These are phyloP conservation scores for Zygosaccharomyces rouxii DNA, from an alignment of 805 yeast species.

Conservation along the genomic window DNA sequence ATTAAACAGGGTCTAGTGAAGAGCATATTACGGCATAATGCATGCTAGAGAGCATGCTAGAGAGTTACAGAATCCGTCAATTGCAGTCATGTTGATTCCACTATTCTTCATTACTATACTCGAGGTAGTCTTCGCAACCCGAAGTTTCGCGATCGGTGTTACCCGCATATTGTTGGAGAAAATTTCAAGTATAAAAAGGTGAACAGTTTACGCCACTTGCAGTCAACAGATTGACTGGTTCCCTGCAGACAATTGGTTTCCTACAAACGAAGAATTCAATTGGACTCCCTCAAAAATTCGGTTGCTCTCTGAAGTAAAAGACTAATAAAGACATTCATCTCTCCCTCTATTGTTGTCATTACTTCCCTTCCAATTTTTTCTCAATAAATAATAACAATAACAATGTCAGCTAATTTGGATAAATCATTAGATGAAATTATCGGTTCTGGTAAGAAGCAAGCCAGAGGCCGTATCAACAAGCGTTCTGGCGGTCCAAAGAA, in stretches of 20 bases:
- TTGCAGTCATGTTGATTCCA: too few relatives aligned
- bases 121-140: neutral
- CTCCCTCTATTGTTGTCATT: constrained; percentile 9
- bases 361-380: neutral
- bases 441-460: constrained; percentile 48
- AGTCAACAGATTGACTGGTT: neutral
- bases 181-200: constrained; percentile 1
- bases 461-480: constrained; percentile 33
- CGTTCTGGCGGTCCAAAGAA: constrained; percentile 32
- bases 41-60: too few relatives aligned
- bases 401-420: constrained; percentile 79
- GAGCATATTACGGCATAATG: too few relatives aligned
- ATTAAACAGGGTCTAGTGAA: too few relatives aligned
- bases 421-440: constrained; percentile 94
- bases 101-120: too few relatives aligned
- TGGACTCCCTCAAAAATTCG: neutral
- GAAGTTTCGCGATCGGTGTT: neutral
- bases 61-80: too few relatives aligned
- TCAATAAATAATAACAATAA: constrained; percentile 4
- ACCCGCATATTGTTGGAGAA: constrained; percentile 1
- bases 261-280: neutral
- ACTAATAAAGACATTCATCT: constrained; percentile 1
- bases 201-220: neutral
- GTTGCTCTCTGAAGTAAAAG: neutral
- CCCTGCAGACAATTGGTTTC: too few relatives aligned